A percentile compares a stretch with the other conserved stretches of the same genome.
These are phyloP conservation scores for Salix viminalis DNA, from an alignment of 345 rosid genomes.

Conservation along the genomic window DNA sequence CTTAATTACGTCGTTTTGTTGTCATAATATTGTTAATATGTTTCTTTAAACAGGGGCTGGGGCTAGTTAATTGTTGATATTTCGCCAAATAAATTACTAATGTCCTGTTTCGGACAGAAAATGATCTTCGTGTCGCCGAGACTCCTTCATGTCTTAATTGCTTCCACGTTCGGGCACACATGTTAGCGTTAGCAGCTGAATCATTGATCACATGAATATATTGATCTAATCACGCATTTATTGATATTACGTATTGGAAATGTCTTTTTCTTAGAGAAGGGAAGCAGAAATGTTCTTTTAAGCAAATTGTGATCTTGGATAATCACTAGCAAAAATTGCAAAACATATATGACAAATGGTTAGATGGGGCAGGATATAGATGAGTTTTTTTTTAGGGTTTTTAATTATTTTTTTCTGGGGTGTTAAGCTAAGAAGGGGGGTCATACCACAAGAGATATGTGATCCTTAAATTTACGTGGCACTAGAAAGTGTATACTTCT, in stretches of 20 bases:
- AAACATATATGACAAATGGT: too few relatives aligned
- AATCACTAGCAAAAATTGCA: neutral
- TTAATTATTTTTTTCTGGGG: too few relatives aligned
- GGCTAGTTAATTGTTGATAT: neutral
- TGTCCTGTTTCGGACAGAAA: neutral
- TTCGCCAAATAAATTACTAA: neutral
- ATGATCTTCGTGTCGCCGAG: neutral
- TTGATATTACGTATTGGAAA: neutral
- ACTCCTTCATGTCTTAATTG: neutral
- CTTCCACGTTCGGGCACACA: neutral
- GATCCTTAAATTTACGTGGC: neutral
- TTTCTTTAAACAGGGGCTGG: neutral
- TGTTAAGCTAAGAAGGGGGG: neutral
- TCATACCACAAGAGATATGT: neutral
- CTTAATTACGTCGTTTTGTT: neutral
- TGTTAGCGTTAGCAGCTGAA: neutral
- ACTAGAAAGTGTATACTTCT: too few relatives aligned
- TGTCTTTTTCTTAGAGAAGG: neutral
- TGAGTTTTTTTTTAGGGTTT: too few relatives aligned
- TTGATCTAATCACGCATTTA: neutral
- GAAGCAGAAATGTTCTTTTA: neutral
- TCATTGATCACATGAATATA: neutral
- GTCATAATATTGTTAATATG: neutral
- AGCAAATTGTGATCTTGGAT: neutral
- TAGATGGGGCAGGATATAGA: too few relatives aligned